Percentiles rank a stretch among this genome's conserved stretches.
These are phyloP conservation scores for Aspergillus hiratsukae DNA, from an alignment of 2,329 filamentous ascomycete species.

Conservation along the genomic window DNA sequence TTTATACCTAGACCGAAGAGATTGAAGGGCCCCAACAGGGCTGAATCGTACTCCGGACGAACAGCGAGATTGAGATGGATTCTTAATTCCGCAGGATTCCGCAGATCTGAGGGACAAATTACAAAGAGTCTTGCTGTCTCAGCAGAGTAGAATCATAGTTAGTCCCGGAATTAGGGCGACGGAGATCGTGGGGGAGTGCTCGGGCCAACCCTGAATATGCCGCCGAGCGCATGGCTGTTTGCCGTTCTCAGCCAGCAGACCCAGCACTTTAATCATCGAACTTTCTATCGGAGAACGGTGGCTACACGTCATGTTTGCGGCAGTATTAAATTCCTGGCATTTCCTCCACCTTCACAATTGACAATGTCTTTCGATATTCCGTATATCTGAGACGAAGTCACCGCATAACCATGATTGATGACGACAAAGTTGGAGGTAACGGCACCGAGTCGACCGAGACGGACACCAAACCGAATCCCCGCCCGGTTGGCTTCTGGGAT, in stretches of 20 bases:
- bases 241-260: background rate
- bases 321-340: background rate
- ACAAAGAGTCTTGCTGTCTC: too few relatives aligned
- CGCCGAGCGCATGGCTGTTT: too few relatives aligned
- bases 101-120: background rate
- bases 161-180: background rate
- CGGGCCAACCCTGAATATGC: too few relatives aligned
- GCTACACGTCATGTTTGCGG: background rate
- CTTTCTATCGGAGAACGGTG: background rate
- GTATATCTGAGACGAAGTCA: background rate
- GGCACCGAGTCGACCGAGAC: background rate
- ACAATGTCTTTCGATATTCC: background rate
- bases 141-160: background rate
- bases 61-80: background rate
- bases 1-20: background rate
- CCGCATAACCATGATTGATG: background rate
- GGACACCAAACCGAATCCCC: background rate
- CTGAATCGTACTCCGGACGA: background rate
- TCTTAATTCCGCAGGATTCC: background rate
- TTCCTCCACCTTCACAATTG: background rate
- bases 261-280: background rate
- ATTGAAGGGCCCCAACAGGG: background rate
- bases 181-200: too few relatives aligned
- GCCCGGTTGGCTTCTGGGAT: constrained; percentile 26
- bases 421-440: background rate